phyloP scores from a whole-genome alignment of 2,329 filamentous ascomycete species.

The Didymella segeticola region DNA sequence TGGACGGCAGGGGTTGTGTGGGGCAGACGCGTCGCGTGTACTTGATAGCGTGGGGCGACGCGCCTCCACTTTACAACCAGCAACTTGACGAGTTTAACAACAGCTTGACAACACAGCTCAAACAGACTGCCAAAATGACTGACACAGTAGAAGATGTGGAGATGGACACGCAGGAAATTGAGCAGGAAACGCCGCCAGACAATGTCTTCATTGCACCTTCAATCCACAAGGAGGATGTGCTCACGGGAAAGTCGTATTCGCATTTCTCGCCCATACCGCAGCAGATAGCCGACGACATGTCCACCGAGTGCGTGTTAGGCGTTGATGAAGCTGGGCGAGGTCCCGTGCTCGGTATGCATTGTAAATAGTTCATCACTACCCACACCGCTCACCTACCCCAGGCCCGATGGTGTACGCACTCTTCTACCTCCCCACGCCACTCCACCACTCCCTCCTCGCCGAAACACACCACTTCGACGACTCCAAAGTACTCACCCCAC shows the following conservation, averaged over 20 bases:
- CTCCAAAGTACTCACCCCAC: conserved; percentile 86
- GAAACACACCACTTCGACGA: conserved; percentile 88
- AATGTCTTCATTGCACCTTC: conserved; percentile 58
- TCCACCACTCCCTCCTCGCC: conserved; percentile 75
- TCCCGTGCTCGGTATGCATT: conserved; percentile 77
- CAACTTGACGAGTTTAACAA: not conserved
- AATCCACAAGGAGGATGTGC: conserved; percentile 48
- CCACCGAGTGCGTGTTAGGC: conserved; percentile 76
- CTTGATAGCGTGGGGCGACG: conserved; percentile 4
- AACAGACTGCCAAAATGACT: conserved; percentile 27
- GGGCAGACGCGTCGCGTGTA: conserved; percentile 49
- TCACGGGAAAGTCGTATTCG: conserved; percentile 56
- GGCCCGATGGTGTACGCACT: conserved; percentile 71
- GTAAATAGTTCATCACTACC: not conserved
- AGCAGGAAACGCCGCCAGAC: conserved; percentile 44
- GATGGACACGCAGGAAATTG: conserved; percentile 47
- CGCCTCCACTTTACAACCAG: conserved; percentile 22
- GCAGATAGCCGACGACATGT: conserved; percentile 50
- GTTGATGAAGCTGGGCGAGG: conserved; percentile 94
- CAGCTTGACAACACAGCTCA: not conserved
- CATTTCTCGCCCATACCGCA: conserved; percentile 55
- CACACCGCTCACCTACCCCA: conserved; percentile 47
- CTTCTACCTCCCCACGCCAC: conserved; percentile 73
- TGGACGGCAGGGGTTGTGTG: too few species aligned
- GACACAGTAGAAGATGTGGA: conserved; percentile 37